A percentile compares a stretch with the other conserved stretches of the same genome.
Evolutionary conservation across 306 rosid genomes (phyloP).

Genomic region (Echinosophora koreensis): DNA sequence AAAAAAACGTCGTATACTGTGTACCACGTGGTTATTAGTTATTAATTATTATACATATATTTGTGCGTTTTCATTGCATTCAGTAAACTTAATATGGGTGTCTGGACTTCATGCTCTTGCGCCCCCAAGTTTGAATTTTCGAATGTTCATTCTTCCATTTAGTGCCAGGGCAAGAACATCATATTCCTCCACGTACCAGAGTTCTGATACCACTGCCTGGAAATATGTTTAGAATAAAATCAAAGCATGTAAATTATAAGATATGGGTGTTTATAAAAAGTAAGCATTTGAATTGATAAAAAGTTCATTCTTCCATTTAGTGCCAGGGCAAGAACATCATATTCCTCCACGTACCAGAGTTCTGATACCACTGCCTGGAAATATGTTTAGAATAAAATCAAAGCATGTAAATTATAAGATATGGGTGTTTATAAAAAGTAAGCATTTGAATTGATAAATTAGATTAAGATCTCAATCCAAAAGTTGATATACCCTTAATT

Average conservation of each 20-base stretch:
- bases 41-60: background rate
- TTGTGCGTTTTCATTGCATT: background rate
- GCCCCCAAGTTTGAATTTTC: constrained; percentile 78
- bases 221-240: constrained; percentile 39
- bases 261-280: background rate
- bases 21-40: background rate
- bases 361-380: constrained; percentile 83
- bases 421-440: background rate
- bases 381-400: constrained; percentile 33
- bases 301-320: constrained; percentile 89
- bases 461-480: too few species aligned
- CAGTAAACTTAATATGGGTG: background rate
- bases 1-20: background rate
- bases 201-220: constrained; percentile 84
- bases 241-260: constrained; percentile 26
- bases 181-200: constrained; percentile 97
- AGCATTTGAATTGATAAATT: too few species aligned
- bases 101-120: constrained; percentile 50
- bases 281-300: too few species aligned
- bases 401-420: constrained; percentile 25
- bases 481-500: too few species aligned
- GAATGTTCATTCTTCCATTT: constrained; percentile 84
- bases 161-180: constrained; percentile 93
- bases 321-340: constrained; percentile 90
- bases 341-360: constrained; percentile 97